Conservation (phyloP, 2,329 filamentous ascomycete genomes). For the Pseudogymnoascus sp. region DNA sequence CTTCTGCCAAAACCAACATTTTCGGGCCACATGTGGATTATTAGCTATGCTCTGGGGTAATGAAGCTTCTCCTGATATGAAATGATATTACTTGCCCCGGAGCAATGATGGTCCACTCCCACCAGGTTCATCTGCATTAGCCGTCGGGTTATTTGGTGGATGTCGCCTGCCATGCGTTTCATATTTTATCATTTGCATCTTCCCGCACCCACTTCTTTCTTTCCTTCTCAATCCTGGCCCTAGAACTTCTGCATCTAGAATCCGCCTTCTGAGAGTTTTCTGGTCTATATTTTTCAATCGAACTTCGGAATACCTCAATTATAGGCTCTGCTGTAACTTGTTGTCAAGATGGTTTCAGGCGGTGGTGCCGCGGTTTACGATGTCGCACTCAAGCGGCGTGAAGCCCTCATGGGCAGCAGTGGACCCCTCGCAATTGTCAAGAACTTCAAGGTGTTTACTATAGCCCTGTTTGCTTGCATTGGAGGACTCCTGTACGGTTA, state of each 20-base stretch:
- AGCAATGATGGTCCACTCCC: not conserved
- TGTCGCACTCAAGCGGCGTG: conserved; percentile 45
- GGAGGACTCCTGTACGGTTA: conserved; percentile 55
- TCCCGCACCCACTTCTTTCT: not conserved
- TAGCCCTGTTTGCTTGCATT: conserved; percentile 56
- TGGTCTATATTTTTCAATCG: not conserved
- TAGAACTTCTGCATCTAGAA: not conserved
- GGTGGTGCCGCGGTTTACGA: conserved; percentile 37
- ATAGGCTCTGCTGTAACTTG: not conserved
- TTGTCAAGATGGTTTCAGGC: conserved; percentile 22
- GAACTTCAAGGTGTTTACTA: conserved; percentile 54
- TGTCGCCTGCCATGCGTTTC: not conserved
- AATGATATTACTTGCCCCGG: not conserved
- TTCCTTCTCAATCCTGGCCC: not conserved
- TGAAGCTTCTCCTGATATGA: conserved; percentile 4
- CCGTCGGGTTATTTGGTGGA: not conserved
- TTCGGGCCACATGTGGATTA: not conserved
- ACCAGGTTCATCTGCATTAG: not conserved
- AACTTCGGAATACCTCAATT: not conserved
- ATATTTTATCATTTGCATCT: not conserved
- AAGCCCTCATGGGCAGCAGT: conserved; percentile 47
- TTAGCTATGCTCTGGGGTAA: not conserved
- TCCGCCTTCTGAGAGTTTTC: not conserved
- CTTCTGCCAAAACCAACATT: conserved; percentile 1
- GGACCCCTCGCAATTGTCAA: conserved; percentile 49